Evolutionary conservation across 2,329 filamentous ascomycete genomes (phyloP).

Genomic region (Lizonia empirigonia): DNA sequence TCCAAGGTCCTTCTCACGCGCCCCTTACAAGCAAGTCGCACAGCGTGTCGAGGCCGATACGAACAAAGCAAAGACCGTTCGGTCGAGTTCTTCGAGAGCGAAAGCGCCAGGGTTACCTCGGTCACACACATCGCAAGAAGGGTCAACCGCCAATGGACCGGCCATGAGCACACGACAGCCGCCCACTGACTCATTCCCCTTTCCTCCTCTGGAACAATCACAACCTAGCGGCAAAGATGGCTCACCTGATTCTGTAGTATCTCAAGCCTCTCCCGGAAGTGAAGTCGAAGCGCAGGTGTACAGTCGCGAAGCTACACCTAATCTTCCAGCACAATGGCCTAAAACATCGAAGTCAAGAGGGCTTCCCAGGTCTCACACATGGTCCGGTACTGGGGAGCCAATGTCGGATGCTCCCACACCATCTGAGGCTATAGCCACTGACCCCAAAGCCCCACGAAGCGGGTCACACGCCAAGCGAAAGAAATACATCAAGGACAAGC

Average conservation of each 20-base stretch:
- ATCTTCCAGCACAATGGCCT: slow-evolving; percentile 20
- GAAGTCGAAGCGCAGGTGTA: slow-evolving; percentile 26
- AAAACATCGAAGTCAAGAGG: slow-evolving; percentile 34
- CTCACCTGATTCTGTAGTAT: slow-evolving; percentile 27
- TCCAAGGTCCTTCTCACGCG: slow-evolving; percentile 23
- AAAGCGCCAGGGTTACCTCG: slow-evolving; percentile 1
- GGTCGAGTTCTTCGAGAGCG: background rate
- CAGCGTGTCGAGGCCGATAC: slow-evolving; percentile 30
- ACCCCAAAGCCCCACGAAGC: slow-evolving; percentile 44
- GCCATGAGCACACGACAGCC: slow-evolving; percentile 5
- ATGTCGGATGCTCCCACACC: slow-evolving; percentile 42
- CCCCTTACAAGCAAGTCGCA: slow-evolving; percentile 24
- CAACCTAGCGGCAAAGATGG: slow-evolving; percentile 19
- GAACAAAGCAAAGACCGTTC: slow-evolving; percentile 2
- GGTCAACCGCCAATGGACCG: background rate
- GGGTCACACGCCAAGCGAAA: slow-evolving; percentile 67
- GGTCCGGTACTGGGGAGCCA: slow-evolving; percentile 42
- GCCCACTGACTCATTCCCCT: slow-evolving; percentile 9
- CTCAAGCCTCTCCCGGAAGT: slow-evolving; percentile 26
- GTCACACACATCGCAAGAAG: slow-evolving; percentile 3
- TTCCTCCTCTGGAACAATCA: slow-evolving; percentile 5
- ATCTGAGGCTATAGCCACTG: slow-evolving; percentile 17
- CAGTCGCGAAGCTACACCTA: slow-evolving; percentile 35
- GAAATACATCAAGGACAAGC: slow-evolving; percentile 64
- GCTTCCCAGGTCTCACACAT: slow-evolving; percentile 46